These are phyloP conservation scores for Tripidium arundinaceum DNA, from an alignment of 202 grass and related monocot species.

Conservation along the genomic window DNA sequence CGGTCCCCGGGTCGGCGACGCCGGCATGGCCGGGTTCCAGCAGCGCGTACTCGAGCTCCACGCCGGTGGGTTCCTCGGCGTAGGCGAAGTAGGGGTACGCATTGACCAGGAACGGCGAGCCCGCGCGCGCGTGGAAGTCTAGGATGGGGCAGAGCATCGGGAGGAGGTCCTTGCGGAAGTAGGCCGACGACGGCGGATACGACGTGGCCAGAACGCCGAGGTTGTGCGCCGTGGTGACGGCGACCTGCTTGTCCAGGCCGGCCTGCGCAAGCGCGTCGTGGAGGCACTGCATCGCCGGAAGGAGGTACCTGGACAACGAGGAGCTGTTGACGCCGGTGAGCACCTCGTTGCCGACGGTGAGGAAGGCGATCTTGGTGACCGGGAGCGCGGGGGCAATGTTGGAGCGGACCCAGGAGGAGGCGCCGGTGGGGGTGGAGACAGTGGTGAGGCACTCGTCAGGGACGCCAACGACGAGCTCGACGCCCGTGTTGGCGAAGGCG, in stretches of 20 bases:
- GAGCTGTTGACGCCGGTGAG: conserved; percentile 61
- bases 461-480: conserved; percentile 62
- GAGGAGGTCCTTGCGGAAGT: conserved; percentile 65
- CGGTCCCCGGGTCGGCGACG: conserved; percentile 42
- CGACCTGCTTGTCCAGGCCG: conserved; percentile 44
- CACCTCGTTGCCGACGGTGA: conserved; percentile 82
- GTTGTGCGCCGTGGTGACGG: conserved; percentile 63
- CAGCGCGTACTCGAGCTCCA: conserved; percentile 53
- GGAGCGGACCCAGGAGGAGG: conserved; percentile 42
- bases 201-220: conserved; percentile 64
- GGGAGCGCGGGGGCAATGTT: conserved; percentile 51
- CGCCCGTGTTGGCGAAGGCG: conserved; percentile 73
- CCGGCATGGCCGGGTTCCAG: conserved; percentile 45
- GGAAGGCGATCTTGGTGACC: conserved; percentile 59
- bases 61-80: conserved; percentile 43
- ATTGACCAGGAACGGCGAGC: conserved; percentile 68
- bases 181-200: conserved; percentile 54
- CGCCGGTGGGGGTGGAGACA: conserved; percentile 44
- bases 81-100: conserved; percentile 81
- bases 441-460: conserved; percentile 54
- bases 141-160: conserved; percentile 61
- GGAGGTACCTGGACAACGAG: conserved; percentile 24
- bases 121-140: conserved; percentile 51
- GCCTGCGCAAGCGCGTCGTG: conserved; percentile 46
- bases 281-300: conserved; percentile 69